Base-by-base conservation (phyloP, 345 rosid genomes). In the Abelmoschus esculentus region DNA sequence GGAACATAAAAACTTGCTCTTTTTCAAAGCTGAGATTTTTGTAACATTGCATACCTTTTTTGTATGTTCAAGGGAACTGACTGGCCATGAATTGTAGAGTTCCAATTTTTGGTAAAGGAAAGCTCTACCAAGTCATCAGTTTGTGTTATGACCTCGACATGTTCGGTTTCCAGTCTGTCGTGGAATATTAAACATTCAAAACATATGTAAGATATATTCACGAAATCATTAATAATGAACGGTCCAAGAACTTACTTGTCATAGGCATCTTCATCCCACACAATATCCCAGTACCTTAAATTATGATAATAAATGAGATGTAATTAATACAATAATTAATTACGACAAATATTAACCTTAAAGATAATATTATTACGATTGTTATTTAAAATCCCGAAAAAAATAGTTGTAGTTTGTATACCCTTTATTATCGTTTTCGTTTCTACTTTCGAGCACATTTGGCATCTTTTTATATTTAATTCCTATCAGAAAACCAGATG, bases 261-360 rank as follows among this genome's bases (percentile, higher is more conserved):
- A 34, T 82, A 86, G 85, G 89, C 79, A 19, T 12, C 10, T 1
- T 70, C 74, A 70, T 83, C 79, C 97, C 97, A 90, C 2, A 78
- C 92, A 13, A 88, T 79, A 49, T 95, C 99, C 99, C 97, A 95
- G 64, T 95, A 95, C 82, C 98, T 87, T 34, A 34, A 34, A 34
- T 34, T 34, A 34, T 6, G 38, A 34, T 34, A 34, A 34, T 34
- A 34, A 61, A 34, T 4, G 38, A 32, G 5, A 32, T 32, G 5
- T 32, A 32, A 32, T 32, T 32, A 31, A 31, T 31, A 31, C 3
- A 2, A 36, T 36, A 8, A 38, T 38, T 38, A 38, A 38, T 7
- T 7, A 38, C 2, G 42, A 7, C 8, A 38, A 38, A 38, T 38
- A 38, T 38, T 9, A 1, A 6, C 42, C 8, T 38, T 38, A 38